These are phyloP conservation scores for Sanguinoderma infundibulare DNA, from an alignment of 1,284 basidiomycete species.

Conservation along the genomic window DNA sequence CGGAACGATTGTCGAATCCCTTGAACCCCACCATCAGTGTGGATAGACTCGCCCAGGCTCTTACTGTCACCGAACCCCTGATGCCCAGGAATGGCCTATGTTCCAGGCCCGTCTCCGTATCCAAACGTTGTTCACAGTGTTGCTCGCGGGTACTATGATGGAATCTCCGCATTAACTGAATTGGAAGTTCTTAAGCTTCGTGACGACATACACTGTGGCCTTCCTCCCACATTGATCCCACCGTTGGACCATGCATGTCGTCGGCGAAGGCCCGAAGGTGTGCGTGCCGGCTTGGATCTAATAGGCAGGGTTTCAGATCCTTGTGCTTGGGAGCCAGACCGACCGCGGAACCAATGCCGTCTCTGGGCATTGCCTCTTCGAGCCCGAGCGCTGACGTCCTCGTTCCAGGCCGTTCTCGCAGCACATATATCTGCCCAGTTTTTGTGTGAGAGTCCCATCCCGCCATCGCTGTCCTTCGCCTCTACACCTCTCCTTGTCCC, in stretches of 20 bases:
- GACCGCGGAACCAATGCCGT: not conserved
- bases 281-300: not conserved
- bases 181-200: not conserved
- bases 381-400: conserved; percentile 12
- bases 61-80: not conserved
- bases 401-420: conserved; percentile 21
- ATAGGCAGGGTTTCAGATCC: not conserved
- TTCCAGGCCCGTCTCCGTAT: not conserved
- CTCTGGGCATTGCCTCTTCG: not conserved
- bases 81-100: not conserved
- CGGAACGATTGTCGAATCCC: not conserved
- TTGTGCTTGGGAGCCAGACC: not conserved
- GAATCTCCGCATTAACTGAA: not conserved
- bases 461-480: conserved; percentile 6
- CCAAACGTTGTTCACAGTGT: not conserved
- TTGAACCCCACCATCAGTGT: not conserved
- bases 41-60: not conserved
- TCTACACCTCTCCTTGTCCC: not conserved
- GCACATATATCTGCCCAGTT: conserved; percentile 16
- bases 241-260: no score
- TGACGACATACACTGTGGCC: not conserved
- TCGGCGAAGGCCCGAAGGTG: not conserved
- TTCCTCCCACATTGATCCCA: not conserved
- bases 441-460: not conserved
- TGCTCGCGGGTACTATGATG: not conserved